A percentile compares a stretch with the other conserved stretches of the same genome.
Evolutionary conservation across 352 stramenopile genomes (phyloP).

Genomic region (Pilasporangium apinafurcum): DNA sequence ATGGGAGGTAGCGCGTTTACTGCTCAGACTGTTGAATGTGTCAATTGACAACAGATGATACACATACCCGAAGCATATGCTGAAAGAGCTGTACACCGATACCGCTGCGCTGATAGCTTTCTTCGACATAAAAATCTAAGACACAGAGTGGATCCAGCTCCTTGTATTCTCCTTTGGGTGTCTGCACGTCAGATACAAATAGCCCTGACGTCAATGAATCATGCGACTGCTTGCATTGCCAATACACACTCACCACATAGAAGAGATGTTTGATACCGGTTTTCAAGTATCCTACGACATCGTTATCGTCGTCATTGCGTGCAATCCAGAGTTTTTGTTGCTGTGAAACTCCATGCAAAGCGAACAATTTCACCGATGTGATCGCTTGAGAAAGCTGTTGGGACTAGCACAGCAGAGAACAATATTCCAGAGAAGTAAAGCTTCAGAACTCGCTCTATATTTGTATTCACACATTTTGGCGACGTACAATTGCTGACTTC

Average conservation of each 20-base stretch:
- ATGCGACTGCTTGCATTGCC: background rate
- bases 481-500: constrained; percentile 34
- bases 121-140: constrained; percentile 73
- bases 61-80: constrained; percentile 31
- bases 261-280: constrained; percentile 66
- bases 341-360: constrained; percentile 12
- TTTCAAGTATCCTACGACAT: constrained; percentile 55
- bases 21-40: too few relatives aligned
- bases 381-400: constrained; percentile 58
- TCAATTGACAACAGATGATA: background rate
- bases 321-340: constrained; percentile 38
- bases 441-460: background rate
- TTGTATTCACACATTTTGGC: background rate
- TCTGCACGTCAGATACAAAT: constrained; percentile 18
- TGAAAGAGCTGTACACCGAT: constrained; percentile 63
- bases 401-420: constrained; percentile 19
- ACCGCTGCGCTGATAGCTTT: constrained; percentile 44
- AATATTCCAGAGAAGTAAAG: background rate
- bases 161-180: constrained; percentile 39
- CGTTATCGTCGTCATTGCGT: constrained; percentile 1
- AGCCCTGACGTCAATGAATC: background rate
- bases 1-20: background rate
- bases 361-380: constrained; percentile 43
- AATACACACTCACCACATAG: constrained; percentile 42
- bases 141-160: constrained; percentile 76